Percentiles rank a stretch among this genome's conserved stretches.
Evolutionary conservation across 495 filamentous ascomycete genomes (phyloP).

Genomic region (Stereocaulon alpinum): DNA sequence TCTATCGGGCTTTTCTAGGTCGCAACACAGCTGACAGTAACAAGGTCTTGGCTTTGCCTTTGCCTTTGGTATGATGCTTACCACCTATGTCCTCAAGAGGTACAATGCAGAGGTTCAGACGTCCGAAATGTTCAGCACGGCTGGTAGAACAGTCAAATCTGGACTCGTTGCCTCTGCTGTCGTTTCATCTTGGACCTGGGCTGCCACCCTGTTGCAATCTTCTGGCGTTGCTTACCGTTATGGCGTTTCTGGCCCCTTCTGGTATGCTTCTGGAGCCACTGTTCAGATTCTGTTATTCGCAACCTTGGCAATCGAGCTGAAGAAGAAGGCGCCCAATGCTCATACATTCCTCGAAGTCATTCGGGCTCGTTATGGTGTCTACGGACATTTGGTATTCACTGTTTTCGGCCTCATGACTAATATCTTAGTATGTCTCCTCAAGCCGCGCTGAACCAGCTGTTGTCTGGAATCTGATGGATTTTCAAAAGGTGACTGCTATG

Average conservation of each 20-base stretch:
- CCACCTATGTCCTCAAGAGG: conserved; percentile 69
- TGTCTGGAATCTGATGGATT: background rate
- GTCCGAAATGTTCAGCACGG: conserved; percentile 94
- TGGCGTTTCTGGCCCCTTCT: conserved; percentile 88
- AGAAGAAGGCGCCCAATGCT: conserved; percentile 75
- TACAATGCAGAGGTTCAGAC: conserved; percentile 94
- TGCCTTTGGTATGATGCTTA: conserved; percentile 68
- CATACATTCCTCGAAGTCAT: conserved; percentile 81
- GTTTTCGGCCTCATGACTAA: conserved; percentile 78
- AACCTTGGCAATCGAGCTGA: conserved; percentile 86
- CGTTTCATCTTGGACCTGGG: conserved; percentile 82
- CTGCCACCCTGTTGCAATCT: conserved; percentile 72
- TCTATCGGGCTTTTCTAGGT: conserved; percentile 34
- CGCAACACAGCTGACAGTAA: conserved; percentile 16
- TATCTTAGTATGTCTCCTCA: conserved; percentile 40
- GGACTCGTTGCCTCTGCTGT: conserved; percentile 93
- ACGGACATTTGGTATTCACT: conserved; percentile 65
- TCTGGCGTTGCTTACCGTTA: conserved; percentile 85
- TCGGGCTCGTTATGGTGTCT: conserved; percentile 47
- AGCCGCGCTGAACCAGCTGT: background rate
- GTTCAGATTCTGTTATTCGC: conserved; percentile 76
- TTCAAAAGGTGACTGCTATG: conserved; percentile 61
- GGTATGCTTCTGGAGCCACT: conserved; percentile 59
- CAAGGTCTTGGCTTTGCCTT: conserved; percentile 63
- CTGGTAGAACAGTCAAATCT: conserved; percentile 86